Percentiles rank a stretch among this genome's conserved stretches.
phyloP scores from a whole-genome alignment of 2,329 filamentous ascomycete genomes.

The Lasiodiplodia gonubiensis region DNA sequence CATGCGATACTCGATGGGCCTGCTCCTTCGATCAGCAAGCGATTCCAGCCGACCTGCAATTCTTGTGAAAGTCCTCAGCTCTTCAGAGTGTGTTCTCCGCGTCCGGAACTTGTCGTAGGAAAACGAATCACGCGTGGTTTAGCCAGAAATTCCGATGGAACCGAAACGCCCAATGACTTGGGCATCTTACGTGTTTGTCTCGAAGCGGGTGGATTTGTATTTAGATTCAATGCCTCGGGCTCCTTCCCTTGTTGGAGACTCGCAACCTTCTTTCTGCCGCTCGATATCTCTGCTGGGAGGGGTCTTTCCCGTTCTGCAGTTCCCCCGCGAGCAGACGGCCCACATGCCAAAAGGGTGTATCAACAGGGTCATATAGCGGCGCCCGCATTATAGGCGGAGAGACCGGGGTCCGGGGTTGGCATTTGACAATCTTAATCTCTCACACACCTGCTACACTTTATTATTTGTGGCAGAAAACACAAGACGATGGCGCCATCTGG shows the following conservation, averaged over 20 bases:
- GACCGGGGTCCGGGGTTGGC: neutral
- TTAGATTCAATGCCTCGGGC: neutral
- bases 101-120: neutral
- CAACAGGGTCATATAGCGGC: neutral
- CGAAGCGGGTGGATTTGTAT: neutral
- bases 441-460: slow-evolving; percentile 2
- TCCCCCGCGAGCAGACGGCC: neutral
- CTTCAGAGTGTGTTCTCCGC: neutral
- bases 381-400: neutral
- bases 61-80: neutral
- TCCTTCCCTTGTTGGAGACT: neutral
- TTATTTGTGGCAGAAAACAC: neutral
- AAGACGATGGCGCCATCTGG: neutral
- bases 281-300: neutral
- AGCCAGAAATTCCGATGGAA: neutral
- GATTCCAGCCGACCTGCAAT: neutral
- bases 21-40: neutral
- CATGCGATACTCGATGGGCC: neutral
- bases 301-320: neutral
- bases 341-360: neutral
- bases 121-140: neutral
- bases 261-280: neutral
- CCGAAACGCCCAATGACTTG: slow-evolving; percentile 1
- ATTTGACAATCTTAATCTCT: neutral
- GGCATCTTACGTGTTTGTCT: neutral